These are phyloP conservation scores for Geosiphon pyriformis DNA, from an alignment of 192 early-diverging fungal genomes.

Conservation along the genomic window DNA sequence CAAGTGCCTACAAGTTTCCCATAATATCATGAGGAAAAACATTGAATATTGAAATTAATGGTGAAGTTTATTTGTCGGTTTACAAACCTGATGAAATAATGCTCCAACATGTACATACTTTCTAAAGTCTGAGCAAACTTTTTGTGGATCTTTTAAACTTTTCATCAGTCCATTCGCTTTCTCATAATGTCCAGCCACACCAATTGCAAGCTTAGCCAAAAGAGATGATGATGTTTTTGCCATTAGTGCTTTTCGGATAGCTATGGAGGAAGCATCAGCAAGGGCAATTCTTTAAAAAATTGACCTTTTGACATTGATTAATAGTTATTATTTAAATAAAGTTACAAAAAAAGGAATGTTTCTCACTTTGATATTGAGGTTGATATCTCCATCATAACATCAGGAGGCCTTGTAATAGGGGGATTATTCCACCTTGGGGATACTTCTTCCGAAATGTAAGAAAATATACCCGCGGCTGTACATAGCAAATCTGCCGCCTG, in stretches of 20 bases:
- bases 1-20: conserved; percentile 51
- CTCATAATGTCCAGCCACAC: conserved; percentile 53
- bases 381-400: conserved; percentile 30
- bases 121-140: conserved; percentile 49
- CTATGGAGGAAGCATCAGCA: conserved; percentile 50
- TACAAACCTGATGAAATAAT: conserved; percentile 41
- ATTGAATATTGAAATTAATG: too few species aligned
- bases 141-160: conserved; percentile 43
- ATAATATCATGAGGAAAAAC: too few species aligned
- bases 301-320: neutral
- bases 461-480: conserved; percentile 49
- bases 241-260: conserved; percentile 49
- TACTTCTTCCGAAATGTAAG: conserved; percentile 41
- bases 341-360: neutral
- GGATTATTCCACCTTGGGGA: conserved; percentile 40
- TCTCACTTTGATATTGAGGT: conserved; percentile 42
- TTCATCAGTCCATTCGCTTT: conserved; percentile 50
- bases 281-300: conserved; percentile 41
- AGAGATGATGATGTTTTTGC: conserved; percentile 46
- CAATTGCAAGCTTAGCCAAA: conserved; percentile 49
- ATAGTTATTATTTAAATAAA: neutral
- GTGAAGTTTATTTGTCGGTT: too few species aligned
- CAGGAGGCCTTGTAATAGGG: conserved; percentile 22
- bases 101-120: conserved; percentile 47
- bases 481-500: conserved; percentile 48